Evolutionary conservation across 179 eudicot genomes (phyloP).

Genomic region (Beta macrorhiza): DNA sequence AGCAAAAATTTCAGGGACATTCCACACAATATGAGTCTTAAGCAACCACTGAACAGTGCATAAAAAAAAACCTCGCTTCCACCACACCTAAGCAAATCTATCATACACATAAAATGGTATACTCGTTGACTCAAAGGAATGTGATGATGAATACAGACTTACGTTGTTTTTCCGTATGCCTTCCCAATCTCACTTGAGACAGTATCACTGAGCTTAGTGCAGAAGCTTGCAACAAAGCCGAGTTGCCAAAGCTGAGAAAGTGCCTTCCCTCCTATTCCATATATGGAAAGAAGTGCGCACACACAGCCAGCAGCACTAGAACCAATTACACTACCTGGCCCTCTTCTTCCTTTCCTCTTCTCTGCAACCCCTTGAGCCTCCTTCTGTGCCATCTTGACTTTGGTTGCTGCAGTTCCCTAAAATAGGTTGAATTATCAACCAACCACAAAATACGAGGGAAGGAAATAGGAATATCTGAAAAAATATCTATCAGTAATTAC

Average conservation of each 20-base stretch:
- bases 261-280: conserved; percentile 63
- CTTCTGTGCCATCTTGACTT: conserved; percentile 90
- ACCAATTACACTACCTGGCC: conserved; percentile 93
- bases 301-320: conserved; percentile 99
- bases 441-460: conserved; percentile 7
- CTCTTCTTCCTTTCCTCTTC: conserved; percentile 93
- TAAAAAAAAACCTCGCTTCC: not conserved
- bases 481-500: not conserved
- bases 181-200: conserved; percentile 97
- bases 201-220: conserved; percentile 91
- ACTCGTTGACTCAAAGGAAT: not conserved
- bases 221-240: conserved; percentile 94
- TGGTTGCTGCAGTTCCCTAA: conserved; percentile 90
- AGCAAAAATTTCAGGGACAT: not conserved
- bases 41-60: not conserved
- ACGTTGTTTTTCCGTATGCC: conserved; percentile 94
- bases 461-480: conserved; percentile 1
- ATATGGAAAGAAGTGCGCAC: conserved; percentile 74
- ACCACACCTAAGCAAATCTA: not conserved
- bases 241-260: conserved; percentile 72
- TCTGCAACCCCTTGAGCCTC: conserved; percentile 97
- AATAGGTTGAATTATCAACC: not conserved
- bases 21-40: not conserved
- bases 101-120: not conserved
- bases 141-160: conserved; percentile 28